Base-by-base conservation (phyloP, 225 moss, liverwort and hornwort genomes). In the Marchantia paleacea region DNA sequence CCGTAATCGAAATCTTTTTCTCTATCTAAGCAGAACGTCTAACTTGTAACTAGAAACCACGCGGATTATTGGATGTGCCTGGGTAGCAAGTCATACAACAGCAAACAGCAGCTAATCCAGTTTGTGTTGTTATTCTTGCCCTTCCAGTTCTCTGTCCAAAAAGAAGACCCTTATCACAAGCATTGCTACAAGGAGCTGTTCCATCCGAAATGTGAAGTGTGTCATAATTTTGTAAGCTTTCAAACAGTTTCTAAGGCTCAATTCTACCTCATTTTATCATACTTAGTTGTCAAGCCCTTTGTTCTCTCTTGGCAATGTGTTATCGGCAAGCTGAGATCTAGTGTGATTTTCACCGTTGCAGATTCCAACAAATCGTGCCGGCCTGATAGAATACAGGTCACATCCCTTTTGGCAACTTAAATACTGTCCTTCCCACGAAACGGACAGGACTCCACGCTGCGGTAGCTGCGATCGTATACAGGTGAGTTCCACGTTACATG, bases 391-490 rank as follows among this genome's bases (percentile, higher is more conserved):
- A 79, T 97, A 92, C 79, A 92, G 95, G 31, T 92, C 97, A n/a
- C 97, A 97, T 77, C 95, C 97, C 75, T 97, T 93, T 77, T 97
- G 97, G 97, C 87, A 92, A 47, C 97, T 95, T 76, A 92, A 85
- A 77, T 95, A 97, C 84, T 97, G 97, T 76, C 97, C 97, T 51
- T 61, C 86, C n/a, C 97, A 97, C 84, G 95, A 97, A 80, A 78
- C 70, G 68, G 97, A 97, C 75, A 86, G 88, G 80, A 95, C 91
- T 73, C 87, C 87, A 53, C 90, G 95, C 67, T 97, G 97, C 81
- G 95, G 97, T 83, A 97, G 95, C 84, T 97, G 97, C 77, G 95
- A 97, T 77, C 95, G 97, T 49, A 90, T 97, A 82, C 91, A 97
- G 97, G 97, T 97, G 83, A 74, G 75, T 78, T 69, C 10, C 39